These are phyloP conservation scores for Coccomyxa subellipsoidea DNA, from an alignment of 163 green algal genomes.

Conservation along the genomic window DNA sequence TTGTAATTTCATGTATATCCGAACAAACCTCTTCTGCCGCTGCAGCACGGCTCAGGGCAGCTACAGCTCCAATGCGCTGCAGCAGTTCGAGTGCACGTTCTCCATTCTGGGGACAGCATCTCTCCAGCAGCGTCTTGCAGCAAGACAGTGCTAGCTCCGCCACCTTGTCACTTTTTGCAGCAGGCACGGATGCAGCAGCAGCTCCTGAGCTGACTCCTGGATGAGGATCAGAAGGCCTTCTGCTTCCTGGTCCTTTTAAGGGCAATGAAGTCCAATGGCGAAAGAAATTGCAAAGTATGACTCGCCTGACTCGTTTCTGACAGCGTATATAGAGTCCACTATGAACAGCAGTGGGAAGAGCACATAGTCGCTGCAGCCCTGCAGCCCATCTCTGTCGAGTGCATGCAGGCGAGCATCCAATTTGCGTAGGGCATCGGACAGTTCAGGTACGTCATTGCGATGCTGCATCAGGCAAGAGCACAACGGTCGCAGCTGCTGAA, in stretches of 20 bases:
- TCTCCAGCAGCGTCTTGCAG: slow-evolving; percentile 39
- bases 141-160: slow-evolving; percentile 50
- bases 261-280: no score
- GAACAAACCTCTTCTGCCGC: slow-evolving; percentile 59
- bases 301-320: neutral
- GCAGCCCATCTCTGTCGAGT: slow-evolving; percentile 34
- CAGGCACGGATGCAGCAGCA: slow-evolving; percentile 27
- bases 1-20: no score
- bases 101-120: neutral
- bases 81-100: slow-evolving; percentile 41
- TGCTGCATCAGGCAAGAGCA: slow-evolving; percentile 55
- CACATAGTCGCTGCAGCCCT: slow-evolving; percentile 64
- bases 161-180: slow-evolving; percentile 50
- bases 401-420: slow-evolving; percentile 26
- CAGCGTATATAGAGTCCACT: slow-evolving; percentile 40
- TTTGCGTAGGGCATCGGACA: slow-evolving; percentile 16
- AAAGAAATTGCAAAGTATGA: neutral
- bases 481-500: slow-evolving; percentile 56
- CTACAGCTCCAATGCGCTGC: slow-evolving; percentile 43
- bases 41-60: slow-evolving; percentile 23
- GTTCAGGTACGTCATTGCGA: slow-evolving; percentile 25
- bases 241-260: no score
- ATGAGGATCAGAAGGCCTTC: no score
- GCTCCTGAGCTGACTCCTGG: neutral
- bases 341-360: slow-evolving; percentile 63